These are phyloP conservation scores for Globisporangium mamillatum DNA, from an alignment of 352 stramenopile genomes.

Conservation along the genomic window DNA sequence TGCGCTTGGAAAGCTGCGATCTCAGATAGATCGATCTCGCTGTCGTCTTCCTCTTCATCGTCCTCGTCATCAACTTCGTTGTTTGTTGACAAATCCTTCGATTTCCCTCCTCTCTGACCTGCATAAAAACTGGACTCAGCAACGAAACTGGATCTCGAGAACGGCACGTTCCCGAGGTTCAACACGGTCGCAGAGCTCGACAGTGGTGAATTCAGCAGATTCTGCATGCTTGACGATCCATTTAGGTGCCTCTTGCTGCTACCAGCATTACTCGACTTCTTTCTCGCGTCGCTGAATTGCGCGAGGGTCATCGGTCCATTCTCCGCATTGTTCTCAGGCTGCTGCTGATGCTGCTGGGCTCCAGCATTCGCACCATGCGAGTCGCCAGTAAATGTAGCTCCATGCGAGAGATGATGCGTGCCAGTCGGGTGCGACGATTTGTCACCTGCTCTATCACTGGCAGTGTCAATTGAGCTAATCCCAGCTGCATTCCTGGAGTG, in stretches of 20 bases:
- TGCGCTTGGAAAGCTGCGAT: background rate
- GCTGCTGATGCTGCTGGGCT: background rate
- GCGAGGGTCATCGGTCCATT: slow-evolving; percentile 29
- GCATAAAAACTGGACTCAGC: slow-evolving; percentile 13
- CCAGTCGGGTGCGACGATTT: background rate
- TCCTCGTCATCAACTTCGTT: slow-evolving; percentile 15
- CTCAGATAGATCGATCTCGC: background rate
- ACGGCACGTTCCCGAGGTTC: slow-evolving; percentile 5
- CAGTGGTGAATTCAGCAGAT: background rate
- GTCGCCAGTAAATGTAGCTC: background rate
- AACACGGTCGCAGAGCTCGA: slow-evolving; percentile 13
- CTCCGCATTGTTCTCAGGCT: slow-evolving; percentile 3
- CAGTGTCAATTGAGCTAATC: background rate
- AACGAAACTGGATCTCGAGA: slow-evolving; percentile 17
- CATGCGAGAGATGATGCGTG: background rate
- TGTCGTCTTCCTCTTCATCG: slow-evolving; percentile 14
- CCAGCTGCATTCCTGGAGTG: background rate
- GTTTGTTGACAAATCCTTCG: slow-evolving; percentile 4
- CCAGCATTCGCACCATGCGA: background rate
- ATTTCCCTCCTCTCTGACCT: background rate
- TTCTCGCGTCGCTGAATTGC: slow-evolving; percentile 35
- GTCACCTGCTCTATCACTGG: background rate
- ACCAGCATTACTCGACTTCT: slow-evolving; percentile 17
- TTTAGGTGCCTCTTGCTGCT: slow-evolving; percentile 16
- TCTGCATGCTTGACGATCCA: slow-evolving; percentile 15